phyloP scores from a whole-genome alignment of 1,139 yeast species.

The Arxiozyma slooffiae region DNA sequence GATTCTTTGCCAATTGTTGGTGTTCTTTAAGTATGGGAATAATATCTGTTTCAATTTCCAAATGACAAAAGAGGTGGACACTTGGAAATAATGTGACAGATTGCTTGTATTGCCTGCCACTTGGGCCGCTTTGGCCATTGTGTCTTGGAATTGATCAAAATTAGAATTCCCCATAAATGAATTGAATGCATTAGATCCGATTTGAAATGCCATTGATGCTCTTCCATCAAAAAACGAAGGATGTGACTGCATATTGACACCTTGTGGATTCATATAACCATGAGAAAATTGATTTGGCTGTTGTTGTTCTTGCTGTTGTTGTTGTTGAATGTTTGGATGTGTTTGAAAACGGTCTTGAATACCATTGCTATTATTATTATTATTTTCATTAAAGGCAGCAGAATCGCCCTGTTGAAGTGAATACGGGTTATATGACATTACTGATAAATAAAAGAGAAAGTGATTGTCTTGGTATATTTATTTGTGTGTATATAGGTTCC shows the following conservation, averaged over 20 bases:
- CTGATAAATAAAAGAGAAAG: not conserved
- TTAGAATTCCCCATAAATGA: conserved; percentile 29
- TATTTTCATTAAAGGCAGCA: not conserved
- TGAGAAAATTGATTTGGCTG: not conserved
- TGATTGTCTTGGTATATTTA: not conserved
- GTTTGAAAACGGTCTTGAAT: not conserved
- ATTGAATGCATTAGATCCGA: conserved; percentile 75
- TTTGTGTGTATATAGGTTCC: no score
- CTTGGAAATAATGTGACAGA: conserved; percentile 67
- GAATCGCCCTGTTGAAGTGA: conserved; percentile 1
- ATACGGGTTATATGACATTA: conserved; percentile 36
- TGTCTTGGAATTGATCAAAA: conserved; percentile 28
- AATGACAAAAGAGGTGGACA: conserved; percentile 78
- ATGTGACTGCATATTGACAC: conserved; percentile 2
- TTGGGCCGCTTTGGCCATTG: conserved; percentile 23
- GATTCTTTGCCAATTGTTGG: conserved; percentile 57
- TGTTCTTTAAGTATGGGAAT: conserved; percentile 82
- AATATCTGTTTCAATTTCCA: conserved; percentile 62
- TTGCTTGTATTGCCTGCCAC: conserved; percentile 14
- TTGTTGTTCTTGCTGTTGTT: conserved; percentile 2
- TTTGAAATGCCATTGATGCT: conserved; percentile 76
- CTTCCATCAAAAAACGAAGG: conserved; percentile 59
- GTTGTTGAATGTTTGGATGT: conserved; percentile 7
- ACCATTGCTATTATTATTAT: not conserved
- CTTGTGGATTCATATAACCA: conserved; percentile 7